Conservation (phyloP, 1,284 basidiomycete genomes). For the Singerocomus inundabilis region DNA sequence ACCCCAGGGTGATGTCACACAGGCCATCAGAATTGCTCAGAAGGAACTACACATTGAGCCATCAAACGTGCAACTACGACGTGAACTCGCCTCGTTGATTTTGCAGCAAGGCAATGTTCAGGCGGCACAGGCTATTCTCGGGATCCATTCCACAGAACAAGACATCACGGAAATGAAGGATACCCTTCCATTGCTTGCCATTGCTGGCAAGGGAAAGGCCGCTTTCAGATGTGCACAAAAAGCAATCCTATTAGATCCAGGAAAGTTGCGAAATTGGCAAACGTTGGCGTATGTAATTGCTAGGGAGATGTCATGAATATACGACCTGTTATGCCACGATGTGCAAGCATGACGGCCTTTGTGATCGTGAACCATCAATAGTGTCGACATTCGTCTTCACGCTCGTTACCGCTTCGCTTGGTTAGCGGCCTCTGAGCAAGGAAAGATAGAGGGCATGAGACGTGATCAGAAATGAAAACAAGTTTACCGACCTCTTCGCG, state of each 20-base stretch:
- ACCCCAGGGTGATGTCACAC: conserved; percentile 45
- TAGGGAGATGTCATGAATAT: conserved; percentile 25
- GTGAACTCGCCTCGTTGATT: conserved; percentile 51
- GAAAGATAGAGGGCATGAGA: conserved; percentile 7
- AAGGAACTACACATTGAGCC: conserved; percentile 59
- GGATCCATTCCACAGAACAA: conserved; percentile 29
- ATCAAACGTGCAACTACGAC: conserved; percentile 44
- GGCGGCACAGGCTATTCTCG: conserved; percentile 41
- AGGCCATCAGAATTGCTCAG: conserved; percentile 55
- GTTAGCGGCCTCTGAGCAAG: conserved; percentile 47
- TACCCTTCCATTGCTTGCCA: conserved; percentile 45
- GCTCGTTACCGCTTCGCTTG: conserved; percentile 51
- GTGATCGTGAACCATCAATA: background rate
- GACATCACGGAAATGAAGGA: conserved; percentile 34
- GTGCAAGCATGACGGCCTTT: background rate
- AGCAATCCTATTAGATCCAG: conserved; percentile 68
- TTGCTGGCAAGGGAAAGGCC: conserved; percentile 34
- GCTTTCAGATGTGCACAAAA: conserved; percentile 56
- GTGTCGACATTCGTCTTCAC: background rate
- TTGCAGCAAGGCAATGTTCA: conserved; percentile 47
- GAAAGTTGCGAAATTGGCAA: conserved; percentile 56
- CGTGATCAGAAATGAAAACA: background rate
- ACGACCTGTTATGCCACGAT: background rate
- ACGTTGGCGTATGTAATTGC: conserved; percentile 54
- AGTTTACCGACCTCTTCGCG: conserved; percentile 76